phyloP scores from a whole-genome alignment of 129 eudicot species.

The Flaveria sonorensis region DNA sequence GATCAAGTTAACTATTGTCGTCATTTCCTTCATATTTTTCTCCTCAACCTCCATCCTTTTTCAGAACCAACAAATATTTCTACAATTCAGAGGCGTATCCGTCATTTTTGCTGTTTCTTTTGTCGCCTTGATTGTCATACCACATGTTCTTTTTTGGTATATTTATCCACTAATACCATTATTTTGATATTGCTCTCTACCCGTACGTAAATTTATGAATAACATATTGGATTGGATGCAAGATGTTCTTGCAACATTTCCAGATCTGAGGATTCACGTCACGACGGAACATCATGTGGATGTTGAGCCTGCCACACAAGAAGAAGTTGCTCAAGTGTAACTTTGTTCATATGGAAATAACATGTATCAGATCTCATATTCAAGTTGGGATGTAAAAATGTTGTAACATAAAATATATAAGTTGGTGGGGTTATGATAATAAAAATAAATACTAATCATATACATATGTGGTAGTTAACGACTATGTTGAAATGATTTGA shows the following conservation, averaged over 20 bases:
- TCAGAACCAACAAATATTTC: conserved; percentile 2
- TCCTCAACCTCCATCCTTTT: conserved; percentile 31
- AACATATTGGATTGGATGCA: conserved; percentile 9
- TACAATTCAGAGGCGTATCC: conserved; percentile 30
- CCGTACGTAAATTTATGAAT: background rate
- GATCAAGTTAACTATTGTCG: conserved; percentile 32
- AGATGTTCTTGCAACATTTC: conserved; percentile 26
- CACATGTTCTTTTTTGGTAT: conserved; percentile 41
- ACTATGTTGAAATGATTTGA: too few species aligned
- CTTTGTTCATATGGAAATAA: background rate
- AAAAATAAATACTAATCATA: too few species aligned
- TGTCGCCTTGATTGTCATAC: conserved; percentile 34
- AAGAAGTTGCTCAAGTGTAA: conserved; percentile 22
- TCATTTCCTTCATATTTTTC: conserved; percentile 20
- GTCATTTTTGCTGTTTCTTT: conserved; percentile 14
- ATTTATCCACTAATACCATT: conserved; percentile 31
- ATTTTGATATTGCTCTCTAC: conserved; percentile 23
- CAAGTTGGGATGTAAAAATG: background rate
- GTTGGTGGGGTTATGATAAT: too few species aligned
- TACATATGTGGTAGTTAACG: too few species aligned
- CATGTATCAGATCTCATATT: background rate
- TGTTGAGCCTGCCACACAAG: conserved; percentile 24
- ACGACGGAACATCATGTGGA: conserved; percentile 28
- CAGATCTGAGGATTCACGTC: conserved; percentile 32
- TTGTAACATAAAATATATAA: too few species aligned